Conservation (phyloP, 2,329 filamentous ascomycete species). For the Aureobasidium uvarum region DNA sequence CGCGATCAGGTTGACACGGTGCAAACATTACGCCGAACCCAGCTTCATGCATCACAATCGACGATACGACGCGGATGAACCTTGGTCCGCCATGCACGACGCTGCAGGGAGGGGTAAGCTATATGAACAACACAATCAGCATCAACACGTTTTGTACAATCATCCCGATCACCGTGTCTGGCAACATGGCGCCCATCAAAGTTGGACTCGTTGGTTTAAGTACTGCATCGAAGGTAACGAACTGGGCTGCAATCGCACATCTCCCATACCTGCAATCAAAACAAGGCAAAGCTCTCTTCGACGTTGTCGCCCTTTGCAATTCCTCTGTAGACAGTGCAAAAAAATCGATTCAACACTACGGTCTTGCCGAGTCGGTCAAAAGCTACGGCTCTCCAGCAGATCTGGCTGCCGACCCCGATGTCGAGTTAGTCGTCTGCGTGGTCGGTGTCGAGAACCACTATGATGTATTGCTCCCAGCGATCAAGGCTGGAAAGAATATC, state of each 20-base stretch:
- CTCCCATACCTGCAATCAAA: conserved; percentile 55
- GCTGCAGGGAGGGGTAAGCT: too few relatives aligned
- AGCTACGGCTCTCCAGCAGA: conserved; percentile 47
- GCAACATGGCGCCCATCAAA: conserved; percentile 45
- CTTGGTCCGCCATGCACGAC: too few relatives aligned
- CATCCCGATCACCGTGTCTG: too few relatives aligned
- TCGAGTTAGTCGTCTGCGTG: conserved; percentile 51
- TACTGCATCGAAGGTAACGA: conserved; percentile 34
- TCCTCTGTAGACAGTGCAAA: conserved; percentile 46
- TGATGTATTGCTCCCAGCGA: conserved; percentile 42
- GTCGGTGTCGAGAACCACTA: conserved; percentile 49
- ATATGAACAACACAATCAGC: too few relatives aligned
- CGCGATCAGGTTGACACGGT: too few relatives aligned
- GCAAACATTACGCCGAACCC: background rate
- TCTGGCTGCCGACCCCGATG: conserved; percentile 47
- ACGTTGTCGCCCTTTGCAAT: conserved; percentile 53
- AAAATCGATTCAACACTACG: conserved; percentile 44
- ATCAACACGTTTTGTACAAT: too few relatives aligned
- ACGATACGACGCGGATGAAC: background rate
- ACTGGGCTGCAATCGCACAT: conserved; percentile 58
- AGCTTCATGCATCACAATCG: background rate
- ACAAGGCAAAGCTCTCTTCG: conserved; percentile 38
- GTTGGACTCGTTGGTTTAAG: conserved; percentile 60
- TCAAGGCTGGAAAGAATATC: conserved; percentile 50
- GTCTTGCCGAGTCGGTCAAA: conserved; percentile 42